A percentile compares a stretch with the other conserved stretches of the same genome.
These are phyloP conservation scores for Plectosphaerella plurivora DNA, from an alignment of 2,329 filamentous ascomycete genomes.

Conservation along the genomic window DNA sequence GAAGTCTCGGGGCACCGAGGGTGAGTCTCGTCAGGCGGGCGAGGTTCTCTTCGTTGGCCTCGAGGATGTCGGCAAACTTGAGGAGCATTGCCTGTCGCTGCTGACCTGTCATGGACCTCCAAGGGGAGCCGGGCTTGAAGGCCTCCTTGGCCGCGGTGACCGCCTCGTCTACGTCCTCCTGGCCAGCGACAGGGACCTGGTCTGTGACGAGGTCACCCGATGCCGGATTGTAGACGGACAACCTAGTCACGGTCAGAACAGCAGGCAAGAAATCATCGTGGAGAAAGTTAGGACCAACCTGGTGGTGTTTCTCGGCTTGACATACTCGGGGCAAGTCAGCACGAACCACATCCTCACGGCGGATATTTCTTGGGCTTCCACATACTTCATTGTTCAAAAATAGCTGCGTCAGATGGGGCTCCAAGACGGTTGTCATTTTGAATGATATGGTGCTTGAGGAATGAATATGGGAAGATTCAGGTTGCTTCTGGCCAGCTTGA, in stretches of 20 bases:
- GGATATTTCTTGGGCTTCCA: neutral
- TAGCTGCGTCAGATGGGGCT: conserved; percentile 24
- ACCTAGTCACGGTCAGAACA: conserved; percentile 20
- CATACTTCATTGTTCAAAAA: conserved; percentile 32
- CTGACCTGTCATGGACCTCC: conserved; percentile 30
- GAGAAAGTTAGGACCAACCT: conserved; percentile 31
- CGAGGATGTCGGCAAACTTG: conserved; percentile 39
- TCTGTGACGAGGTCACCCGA: conserved; percentile 43
- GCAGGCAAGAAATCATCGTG: neutral
- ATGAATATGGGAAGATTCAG: neutral
- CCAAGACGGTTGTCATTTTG: neutral
- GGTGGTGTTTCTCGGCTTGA: conserved; percentile 35
- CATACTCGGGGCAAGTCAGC: conserved; percentile 15
- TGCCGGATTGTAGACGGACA: conserved; percentile 43
- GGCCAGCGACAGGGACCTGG: conserved; percentile 37
- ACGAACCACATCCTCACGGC: neutral
- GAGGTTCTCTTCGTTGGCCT: conserved; percentile 26
- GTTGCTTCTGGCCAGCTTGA: neutral
- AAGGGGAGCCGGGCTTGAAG: conserved; percentile 27
- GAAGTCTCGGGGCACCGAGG: conserved; percentile 36
- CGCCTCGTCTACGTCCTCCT: conserved; percentile 40
- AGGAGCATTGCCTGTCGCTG: conserved; percentile 33
- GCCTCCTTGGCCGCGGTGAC: conserved; percentile 44
- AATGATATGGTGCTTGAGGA: neutral
- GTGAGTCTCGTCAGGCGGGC: conserved; percentile 38